phyloP scores from a whole-genome alignment of 257 asterid species.

The Galeopsis tetrahit region DNA sequence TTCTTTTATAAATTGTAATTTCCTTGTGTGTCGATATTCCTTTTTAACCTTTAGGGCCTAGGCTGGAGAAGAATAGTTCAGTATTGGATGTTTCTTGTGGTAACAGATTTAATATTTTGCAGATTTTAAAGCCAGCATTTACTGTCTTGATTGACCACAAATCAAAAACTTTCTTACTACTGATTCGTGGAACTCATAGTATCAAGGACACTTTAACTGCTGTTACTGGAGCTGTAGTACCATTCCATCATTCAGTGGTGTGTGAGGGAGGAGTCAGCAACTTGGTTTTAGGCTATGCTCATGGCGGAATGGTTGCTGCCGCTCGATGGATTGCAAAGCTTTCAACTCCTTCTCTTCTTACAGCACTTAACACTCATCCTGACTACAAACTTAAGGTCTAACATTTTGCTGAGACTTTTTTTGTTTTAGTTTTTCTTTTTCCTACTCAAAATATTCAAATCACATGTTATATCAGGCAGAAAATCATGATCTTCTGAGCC shows the following conservation, averaged over 20 bases:
- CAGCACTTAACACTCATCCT: constrained; percentile 64
- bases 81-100: background rate
- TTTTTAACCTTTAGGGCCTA: background rate
- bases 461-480: constrained; percentile 1
- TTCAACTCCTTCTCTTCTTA: constrained; percentile 76
- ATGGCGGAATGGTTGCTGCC: constrained; percentile 99
- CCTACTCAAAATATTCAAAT: constrained; percentile 1
- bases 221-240: constrained; percentile 98
- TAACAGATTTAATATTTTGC: constrained; percentile 39
- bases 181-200: constrained; percentile 98
- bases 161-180: constrained; percentile 60
- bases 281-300: constrained; percentile 96
- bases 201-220: constrained; percentile 97
- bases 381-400: constrained; percentile 84
- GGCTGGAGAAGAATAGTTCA: constrained; percentile 15
- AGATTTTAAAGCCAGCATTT: constrained; percentile 97
- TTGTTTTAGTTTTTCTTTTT: background rate
- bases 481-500: background rate
- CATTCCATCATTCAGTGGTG: constrained; percentile 93
- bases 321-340: constrained; percentile 99
- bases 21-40: background rate
- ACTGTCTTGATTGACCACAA: constrained; percentile 80
- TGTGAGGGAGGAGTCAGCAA: constrained; percentile 90
- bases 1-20: constrained; percentile 6
- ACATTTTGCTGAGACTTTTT: background rate